These are phyloP conservation scores for Heracleum sosnowskyi DNA, from an alignment of 129 eudicot genomes.

Conservation along the genomic window DNA sequence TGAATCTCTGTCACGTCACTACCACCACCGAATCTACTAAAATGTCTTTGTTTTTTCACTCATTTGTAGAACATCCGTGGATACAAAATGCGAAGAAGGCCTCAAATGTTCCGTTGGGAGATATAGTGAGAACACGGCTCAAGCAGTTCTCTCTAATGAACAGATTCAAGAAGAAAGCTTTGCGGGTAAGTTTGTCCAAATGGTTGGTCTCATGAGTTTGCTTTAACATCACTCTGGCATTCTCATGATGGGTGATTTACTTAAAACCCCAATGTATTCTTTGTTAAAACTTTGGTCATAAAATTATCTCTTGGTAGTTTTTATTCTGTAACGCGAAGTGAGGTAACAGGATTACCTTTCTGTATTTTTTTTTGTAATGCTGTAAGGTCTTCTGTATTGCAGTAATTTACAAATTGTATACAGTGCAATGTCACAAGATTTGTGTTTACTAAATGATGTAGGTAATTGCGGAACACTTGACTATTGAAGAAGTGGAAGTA, in stretches of 20 bases:
- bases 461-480: constrained; percentile 96
- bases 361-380: background rate
- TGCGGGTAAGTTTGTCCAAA: constrained; percentile 50
- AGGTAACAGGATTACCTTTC: background rate
- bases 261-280: background rate
- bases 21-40: background rate
- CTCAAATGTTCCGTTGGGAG: constrained; percentile 93
- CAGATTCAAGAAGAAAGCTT: constrained; percentile 87
- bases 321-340: background rate
- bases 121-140: constrained; percentile 86
- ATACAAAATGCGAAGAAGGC: constrained; percentile 87
- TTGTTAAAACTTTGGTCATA: background rate
- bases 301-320: background rate
- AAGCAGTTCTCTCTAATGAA: constrained; percentile 94
- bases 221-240: background rate
- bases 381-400: background rate
- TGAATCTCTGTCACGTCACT: background rate
- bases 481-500: constrained; percentile 89
- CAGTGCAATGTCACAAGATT: background rate
- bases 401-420: background rate
- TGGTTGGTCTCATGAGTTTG: background rate
- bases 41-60: constrained; percentile 3
- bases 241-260: background rate
- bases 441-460: constrained; percentile 20
- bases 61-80: constrained; percentile 82